A percentile compares a stretch with the other conserved stretches of the same genome.
These are phyloP conservation scores for Pseudozyma pruni DNA, from an alignment of 1,284 basidiomycete species.

Conservation along the genomic window DNA sequence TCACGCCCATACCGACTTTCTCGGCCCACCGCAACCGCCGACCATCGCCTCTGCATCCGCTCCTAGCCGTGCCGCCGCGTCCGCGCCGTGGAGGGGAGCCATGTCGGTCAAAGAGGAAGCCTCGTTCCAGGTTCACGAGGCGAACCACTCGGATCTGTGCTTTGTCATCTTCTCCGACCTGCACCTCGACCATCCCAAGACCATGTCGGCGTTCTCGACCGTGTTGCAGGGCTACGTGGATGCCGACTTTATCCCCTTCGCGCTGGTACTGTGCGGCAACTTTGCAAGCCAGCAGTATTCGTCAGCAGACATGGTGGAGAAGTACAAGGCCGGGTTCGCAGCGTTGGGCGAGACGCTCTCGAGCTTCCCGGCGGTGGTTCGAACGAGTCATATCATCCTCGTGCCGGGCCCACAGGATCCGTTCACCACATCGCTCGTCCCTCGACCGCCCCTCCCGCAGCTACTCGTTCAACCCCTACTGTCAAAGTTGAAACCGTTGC, in stretches of 20 bases:
- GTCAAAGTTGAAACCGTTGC: conserved; percentile 27
- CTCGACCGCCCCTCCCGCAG: conserved; percentile 72
- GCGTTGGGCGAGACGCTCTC: conserved; percentile 84
- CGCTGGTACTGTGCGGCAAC: conserved; percentile 93
- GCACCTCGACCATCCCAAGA: conserved; percentile 89
- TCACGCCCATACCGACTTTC: conserved; percentile 71
- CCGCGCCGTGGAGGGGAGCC: conserved; percentile 72
- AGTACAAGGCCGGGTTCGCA: conserved; percentile 74
- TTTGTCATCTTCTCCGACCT: conserved; percentile 94
- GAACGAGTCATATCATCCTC: conserved; percentile 87
- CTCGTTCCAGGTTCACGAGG: conserved; percentile 67
- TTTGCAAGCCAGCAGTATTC: conserved; percentile 83
- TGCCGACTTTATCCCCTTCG: conserved; percentile 79
- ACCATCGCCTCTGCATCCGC: conserved; percentile 5
- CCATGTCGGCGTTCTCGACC: conserved; percentile 80
- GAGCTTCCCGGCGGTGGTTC: conserved; percentile 80
- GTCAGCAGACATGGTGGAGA: conserved; percentile 79
- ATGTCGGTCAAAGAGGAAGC: conserved; percentile 93
- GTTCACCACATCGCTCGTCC: conserved; percentile 75
- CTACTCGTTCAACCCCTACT: conserved; percentile 74
- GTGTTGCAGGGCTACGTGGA: conserved; percentile 93
- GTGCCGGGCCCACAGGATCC: conserved; percentile 94
- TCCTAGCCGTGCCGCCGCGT: conserved; percentile 4
- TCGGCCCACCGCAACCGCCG: conserved; percentile 74
- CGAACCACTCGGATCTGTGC: conserved; percentile 72